Base-by-base conservation (phyloP, 768 basidiomycete species). In the Filobasidium wieringae region DNA sequence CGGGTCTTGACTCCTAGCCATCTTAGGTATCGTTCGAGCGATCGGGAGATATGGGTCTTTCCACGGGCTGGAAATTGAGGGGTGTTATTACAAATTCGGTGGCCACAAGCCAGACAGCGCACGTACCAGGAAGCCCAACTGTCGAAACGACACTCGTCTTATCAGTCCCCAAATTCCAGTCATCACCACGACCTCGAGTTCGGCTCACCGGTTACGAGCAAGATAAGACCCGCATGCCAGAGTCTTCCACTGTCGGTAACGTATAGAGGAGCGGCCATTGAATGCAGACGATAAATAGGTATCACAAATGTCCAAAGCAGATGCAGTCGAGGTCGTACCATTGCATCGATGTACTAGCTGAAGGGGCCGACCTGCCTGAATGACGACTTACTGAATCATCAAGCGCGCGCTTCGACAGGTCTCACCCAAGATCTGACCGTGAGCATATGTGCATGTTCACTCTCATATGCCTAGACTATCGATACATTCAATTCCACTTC, bases 1-100 rank as follows among this genome's bases (percentile, higher is more conserved):
- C 86, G 82, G 0, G 90, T 93, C 75, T 93, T 96, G 54, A 99
- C 88, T 30, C 95, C 95, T 74, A 89, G 87, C 95, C 95, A 99
- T 72, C 90, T 80, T 1, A 99, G 80, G 74, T 99, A 99, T n/a
- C 95, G 83, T 72, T 97, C 93, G 12, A 97, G 79, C 7, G 93
- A 85, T 36, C 92, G 81, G 1, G 91, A 93, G 57, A 97, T 89
- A 72, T 99, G 95, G 0, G 95, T 99, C 76, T 95, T 95, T 32
- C 91, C 90, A 53, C 90, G 82, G 0, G 93, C 92, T 70, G 60
- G 32, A 17, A 55, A 12, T 19, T 32, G 34, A 55, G 14, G 32
- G 31, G 39, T 43, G 36, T 37, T 37, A 37, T 37, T 37, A 37
- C 36, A 37, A n/a, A n/a, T 37, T 9, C 36, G 36, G 36, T n/a